Evolutionary conservation across 2,329 filamentous ascomycete species (phyloP), one percentile per base, ranked within the genome.

Genomic region (Lecanosticta acicola): DNA sequence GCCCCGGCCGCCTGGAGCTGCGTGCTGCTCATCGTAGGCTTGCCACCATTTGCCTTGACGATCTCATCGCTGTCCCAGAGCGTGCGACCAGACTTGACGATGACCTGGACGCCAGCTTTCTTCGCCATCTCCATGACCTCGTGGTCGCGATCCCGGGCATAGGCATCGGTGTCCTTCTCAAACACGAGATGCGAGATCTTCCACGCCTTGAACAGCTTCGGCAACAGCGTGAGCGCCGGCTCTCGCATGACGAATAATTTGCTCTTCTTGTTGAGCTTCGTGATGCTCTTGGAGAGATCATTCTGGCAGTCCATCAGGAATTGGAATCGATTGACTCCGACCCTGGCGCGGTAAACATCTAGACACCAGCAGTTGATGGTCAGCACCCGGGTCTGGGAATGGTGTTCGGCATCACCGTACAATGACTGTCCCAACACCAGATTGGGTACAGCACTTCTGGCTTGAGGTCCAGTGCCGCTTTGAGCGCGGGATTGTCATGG

Each of bases 161-260:
- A 89, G 0, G 81, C 73, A 68, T 90, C 85, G 0, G 84, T 87
- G 57, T 89, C 85, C 58, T 83, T 85, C 62, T 90, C 85, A 56
- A 88, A 89, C 0, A 88, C 84, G 3, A 89, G 66, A 65, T 89
- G 85, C 0, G 84, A 85, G 19, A 87, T 79, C 1, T 77, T 75
- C 85, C 85, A 90, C 14, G 77, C 75, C 56, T 80, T 79, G 72
- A 87, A 85, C 1, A 89, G 68, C 64, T 87, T 87, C 1, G 81
- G 80, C 3, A 89, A 73, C 1, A 88, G 64, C 0, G 80, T 86
- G 59, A 84, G 81, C 0, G 85, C 84, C 0, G 77, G 82, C 66
- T 88, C 85, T 20, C 85, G 75, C 13, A 90, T 70, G 18, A 90
- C 75, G 50, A 86, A 81, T 1, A 90, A 74, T 60, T 83, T 84